phyloP scores from a whole-genome alignment of 768 basidiomycete genomes.

The Termitomyces sp. region DNA sequence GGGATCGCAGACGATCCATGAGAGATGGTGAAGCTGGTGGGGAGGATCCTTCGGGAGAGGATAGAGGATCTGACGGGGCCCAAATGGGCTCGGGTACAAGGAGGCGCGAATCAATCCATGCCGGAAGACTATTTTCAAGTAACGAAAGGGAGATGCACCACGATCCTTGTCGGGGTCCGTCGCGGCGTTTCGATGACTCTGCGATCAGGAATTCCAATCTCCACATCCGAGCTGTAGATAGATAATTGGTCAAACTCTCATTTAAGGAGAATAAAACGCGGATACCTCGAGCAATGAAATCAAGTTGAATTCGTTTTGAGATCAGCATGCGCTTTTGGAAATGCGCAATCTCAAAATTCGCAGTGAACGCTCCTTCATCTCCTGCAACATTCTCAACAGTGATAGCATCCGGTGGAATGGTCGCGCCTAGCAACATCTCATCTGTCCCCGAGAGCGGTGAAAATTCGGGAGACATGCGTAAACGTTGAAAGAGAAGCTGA shows the following conservation, averaged over 20 bases:
- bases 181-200: slow-evolving; percentile 9
- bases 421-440: slow-evolving; percentile 44
- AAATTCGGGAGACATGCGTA: slow-evolving; percentile 53
- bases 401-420: slow-evolving; percentile 50
- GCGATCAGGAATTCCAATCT: slow-evolving; percentile 42
- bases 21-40: slow-evolving; percentile 9
- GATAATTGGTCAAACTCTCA: neutral
- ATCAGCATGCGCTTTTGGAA: slow-evolving; percentile 77
- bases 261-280: slow-evolving; percentile 13
- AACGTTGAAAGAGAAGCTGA: slow-evolving; percentile 57
- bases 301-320: slow-evolving; percentile 48
- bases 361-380: slow-evolving; percentile 54
- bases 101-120: slow-evolving; percentile 54
- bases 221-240: slow-evolving; percentile 54
- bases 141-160: slow-evolving; percentile 54
- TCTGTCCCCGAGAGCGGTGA: slow-evolving; percentile 53
- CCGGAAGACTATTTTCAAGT: slow-evolving; percentile 56
- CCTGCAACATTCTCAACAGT: slow-evolving; percentile 49
- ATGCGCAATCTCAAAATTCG: slow-evolving; percentile 47
- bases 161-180: slow-evolving; percentile 30
- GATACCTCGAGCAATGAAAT: slow-evolving; percentile 62
- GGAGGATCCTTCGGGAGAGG: neutral
- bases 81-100: slow-evolving; percentile 36
- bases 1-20: slow-evolving; percentile 10
- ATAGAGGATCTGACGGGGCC: neutral